A percentile compares a stretch with the other conserved stretches of the same genome.
Conservation (phyloP, 2,329 filamentous ascomycete genomes). For the Trichophyton verrucosum region DNA sequence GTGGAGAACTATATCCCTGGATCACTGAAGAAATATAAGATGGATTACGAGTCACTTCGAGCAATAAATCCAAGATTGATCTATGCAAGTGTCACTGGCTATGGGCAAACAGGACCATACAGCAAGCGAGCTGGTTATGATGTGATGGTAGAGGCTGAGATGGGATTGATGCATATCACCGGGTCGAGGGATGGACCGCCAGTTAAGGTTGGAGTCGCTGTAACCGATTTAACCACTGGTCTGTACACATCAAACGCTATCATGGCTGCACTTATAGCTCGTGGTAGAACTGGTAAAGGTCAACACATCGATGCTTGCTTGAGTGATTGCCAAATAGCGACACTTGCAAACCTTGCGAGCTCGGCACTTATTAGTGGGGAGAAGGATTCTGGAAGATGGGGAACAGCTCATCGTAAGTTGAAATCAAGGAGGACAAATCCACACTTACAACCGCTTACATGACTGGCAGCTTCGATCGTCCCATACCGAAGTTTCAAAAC, state of each 20-base stretch:
- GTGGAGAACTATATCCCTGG: conserved; percentile 96
- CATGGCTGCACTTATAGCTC: conserved; percentile 77
- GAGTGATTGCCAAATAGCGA: conserved; percentile 90
- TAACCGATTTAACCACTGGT: conserved; percentile 90
- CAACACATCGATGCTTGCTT: conserved; percentile 88
- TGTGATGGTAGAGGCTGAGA: conserved; percentile 98
- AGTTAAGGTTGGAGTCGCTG: conserved; percentile 93
- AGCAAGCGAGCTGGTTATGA: conserved; percentile 83
- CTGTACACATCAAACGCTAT: conserved; percentile 91
- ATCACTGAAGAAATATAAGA: conserved; percentile 72
- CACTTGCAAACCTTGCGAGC: conserved; percentile 87
- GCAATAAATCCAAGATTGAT: conserved; percentile 76
- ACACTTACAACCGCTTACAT: background rate
- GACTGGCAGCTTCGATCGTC: conserved; percentile 69
- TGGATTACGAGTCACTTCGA: conserved; percentile 73
- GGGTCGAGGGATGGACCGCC: conserved; percentile 76
- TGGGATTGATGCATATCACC: conserved; percentile 97
- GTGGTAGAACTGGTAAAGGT: conserved; percentile 61
- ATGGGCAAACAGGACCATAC: conserved; percentile 90
- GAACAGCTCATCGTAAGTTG: conserved; percentile 77
- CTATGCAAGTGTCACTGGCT: conserved; percentile 93
- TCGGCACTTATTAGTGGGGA: conserved; percentile 80
- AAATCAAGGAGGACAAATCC: conserved; percentile 3
- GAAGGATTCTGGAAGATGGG: conserved; percentile 82
- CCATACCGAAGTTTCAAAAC: conserved; percentile 76